phyloP scores from a whole-genome alignment of 2,329 filamentous ascomycete genomes.

The Alternaria alternata region DNA sequence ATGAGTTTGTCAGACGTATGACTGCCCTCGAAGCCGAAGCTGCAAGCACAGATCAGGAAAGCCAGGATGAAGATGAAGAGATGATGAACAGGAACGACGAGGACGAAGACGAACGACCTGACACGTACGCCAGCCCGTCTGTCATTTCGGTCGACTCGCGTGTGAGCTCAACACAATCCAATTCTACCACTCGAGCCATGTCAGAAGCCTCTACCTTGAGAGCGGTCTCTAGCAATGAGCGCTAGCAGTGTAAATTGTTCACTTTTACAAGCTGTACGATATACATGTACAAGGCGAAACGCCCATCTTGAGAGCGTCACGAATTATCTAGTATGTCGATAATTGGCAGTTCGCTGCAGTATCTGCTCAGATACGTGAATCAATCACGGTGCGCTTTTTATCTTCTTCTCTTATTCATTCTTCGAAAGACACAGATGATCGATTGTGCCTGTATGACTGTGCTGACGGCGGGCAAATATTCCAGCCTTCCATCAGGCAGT shows the following conservation, averaged over 20 bases:
- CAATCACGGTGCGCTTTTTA: not conserved
- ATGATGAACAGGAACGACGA: conserved; percentile 20
- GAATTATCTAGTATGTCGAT: too few species aligned
- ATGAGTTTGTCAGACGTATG: conserved; percentile 79
- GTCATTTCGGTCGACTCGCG: conserved; percentile 34
- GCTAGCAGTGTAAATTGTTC: conserved; percentile 3
- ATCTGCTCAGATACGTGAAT: not conserved
- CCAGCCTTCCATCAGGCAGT: not conserved
- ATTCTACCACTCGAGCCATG: conserved; percentile 20
- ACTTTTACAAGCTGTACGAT: not conserved
- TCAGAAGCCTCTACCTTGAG: conserved; percentile 34
- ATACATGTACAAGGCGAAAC: not conserved
- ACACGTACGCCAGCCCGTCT: conserved; percentile 26
- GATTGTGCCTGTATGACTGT: not conserved
- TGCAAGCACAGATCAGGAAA: conserved; percentile 18
- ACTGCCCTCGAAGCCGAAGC: conserved; percentile 66
- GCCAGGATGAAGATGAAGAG: conserved; percentile 24
- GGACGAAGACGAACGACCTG: conserved; percentile 22
- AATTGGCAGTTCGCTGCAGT: not conserved
- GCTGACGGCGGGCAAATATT: not conserved
- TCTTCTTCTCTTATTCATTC: too few species aligned
- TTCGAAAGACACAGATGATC: not conserved
- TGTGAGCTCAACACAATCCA: conserved; percentile 24
- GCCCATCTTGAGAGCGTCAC: not conserved
- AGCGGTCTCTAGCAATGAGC: conserved; percentile 39